Base-by-base conservation (phyloP, 208 protist species). In the Borovskyia barvae region DNA sequence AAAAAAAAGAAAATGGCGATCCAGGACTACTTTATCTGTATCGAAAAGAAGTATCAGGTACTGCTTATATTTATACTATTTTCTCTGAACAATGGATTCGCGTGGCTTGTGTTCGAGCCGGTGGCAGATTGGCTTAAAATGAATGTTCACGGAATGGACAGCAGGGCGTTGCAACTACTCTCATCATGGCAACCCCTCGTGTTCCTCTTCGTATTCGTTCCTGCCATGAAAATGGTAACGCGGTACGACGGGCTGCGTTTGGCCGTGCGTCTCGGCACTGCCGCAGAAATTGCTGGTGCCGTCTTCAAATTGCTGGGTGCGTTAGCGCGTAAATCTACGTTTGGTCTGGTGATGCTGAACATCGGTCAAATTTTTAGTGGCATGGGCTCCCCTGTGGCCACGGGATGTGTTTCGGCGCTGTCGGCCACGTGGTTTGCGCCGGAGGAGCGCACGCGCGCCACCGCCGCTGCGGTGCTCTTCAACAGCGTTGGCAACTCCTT, bases 81-180 rank as follows among this genome's bases (percentile, higher is more conserved):
- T 54, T 81, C 84, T 5, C 77, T 85, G 19, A 91, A 94, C 65
- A 91, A 94, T 78, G 87, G 87, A 6, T 94, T 92, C 47, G 79
- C 84, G 1, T 94, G 87, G 85, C 71, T 94, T 29, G 89, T 92
- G 84, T 94, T 94, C 69, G 87, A 91, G 69, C 87, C 87, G 5
- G 82, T 94, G 19, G 81, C 81, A 5, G 74, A 71, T 24, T 82
- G 75, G 72, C 73, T 92, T 20, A 76, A 90, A 66, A 47, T 60
- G 24, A 83, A 85, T 45, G 65, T 94, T 2, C 41, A 75, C n/a
- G 84, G 84, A 14, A 61, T 94, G 43, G 54, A 58, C 17, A 75
- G 56, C 67, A 46, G 36, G 17, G 63, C 85, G 57, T 59, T 94
- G 53, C 67, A 85, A 66, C 61, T 94, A 36, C 82, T 94, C 25